These are phyloP conservation scores for Alternaria incomplexa DNA, from an alignment of 2,329 filamentous ascomycete species.

Conservation along the genomic window DNA sequence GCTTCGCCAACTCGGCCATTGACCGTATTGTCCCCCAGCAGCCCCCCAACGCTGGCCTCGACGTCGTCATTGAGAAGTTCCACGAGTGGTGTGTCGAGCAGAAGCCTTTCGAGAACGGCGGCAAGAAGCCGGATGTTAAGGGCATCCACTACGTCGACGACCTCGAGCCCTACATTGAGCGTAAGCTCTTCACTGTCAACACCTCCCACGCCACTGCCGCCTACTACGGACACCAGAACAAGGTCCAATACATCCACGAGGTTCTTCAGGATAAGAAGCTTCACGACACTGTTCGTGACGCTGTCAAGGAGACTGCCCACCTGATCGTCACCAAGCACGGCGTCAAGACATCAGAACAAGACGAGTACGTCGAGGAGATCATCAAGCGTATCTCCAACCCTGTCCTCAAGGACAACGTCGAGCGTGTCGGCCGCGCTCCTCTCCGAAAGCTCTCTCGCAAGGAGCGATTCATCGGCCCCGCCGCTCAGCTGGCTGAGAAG, in stretches of 20 bases:
- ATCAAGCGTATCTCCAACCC: constrained; percentile 92
- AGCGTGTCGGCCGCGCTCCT: constrained; percentile 93
- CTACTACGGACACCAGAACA: constrained; percentile 88
- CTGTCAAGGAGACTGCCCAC: constrained; percentile 82
- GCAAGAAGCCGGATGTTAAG: constrained; percentile 74
- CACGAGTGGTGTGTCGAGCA: constrained; percentile 98
- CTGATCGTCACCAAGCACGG: constrained; percentile 88
- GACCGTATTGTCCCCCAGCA: constrained; percentile 97
- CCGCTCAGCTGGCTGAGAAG: constrained; percentile 83
- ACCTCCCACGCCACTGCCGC: constrained; percentile 95
- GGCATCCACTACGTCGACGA: constrained; percentile 94
- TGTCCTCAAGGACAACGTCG: constrained; percentile 87
- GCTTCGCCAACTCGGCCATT: constrained; percentile 97
- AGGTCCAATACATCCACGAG: constrained; percentile 88
- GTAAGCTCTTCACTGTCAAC: constrained; percentile 99
- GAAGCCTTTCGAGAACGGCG: constrained; percentile 75
- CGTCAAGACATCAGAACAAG: constrained; percentile 76
- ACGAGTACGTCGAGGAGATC: constrained; percentile 89
- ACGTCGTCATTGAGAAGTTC: constrained; percentile 97
- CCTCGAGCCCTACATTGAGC: constrained; percentile 94
- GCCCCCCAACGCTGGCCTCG: constrained; percentile 76
- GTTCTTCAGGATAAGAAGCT: constrained; percentile 83
- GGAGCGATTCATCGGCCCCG: constrained; percentile 94
- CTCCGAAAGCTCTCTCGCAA: constrained; percentile 92
- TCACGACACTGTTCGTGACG: constrained; percentile 76